A percentile compares a stretch with the other conserved stretches of the same genome.
Evolutionary conservation across 352 stramenopile genomes (phyloP).

Genomic region (Globisporangium paddicum): DNA sequence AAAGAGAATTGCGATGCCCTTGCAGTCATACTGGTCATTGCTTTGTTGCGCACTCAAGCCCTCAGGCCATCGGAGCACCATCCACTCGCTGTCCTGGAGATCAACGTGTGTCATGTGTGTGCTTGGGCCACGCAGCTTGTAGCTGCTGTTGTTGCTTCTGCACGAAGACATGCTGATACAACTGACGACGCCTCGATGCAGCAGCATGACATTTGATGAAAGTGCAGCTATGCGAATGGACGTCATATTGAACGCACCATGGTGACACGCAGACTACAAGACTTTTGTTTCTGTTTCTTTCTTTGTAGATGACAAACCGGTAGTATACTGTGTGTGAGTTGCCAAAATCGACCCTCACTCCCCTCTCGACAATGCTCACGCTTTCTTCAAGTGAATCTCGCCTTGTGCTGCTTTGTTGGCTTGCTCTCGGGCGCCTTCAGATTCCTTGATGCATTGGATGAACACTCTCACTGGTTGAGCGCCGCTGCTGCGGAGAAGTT

Average conservation of each 20-base stretch:
- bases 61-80: no score
- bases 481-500: conserved; percentile 3
- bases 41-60: no score
- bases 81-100: no score
- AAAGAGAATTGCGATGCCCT: not conserved
- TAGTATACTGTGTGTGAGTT: not conserved
- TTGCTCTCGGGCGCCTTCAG: not conserved
- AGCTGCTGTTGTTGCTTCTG: not conserved
- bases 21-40: not conserved
- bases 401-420: not conserved
- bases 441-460: not conserved
- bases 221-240: no score
- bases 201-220: no score
- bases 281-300: not conserved
- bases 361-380: not conserved
- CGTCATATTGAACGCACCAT: no score
- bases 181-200: no score
- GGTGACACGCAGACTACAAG: no score
- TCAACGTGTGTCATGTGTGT: no score
- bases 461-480: not conserved
- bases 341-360: not conserved
- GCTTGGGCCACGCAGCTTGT: conserved; percentile 1
- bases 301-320: not conserved
- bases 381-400: not conserved
- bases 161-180: no score